Conservation (phyloP, 1,284 basidiomycete species). For the Puccinia novopanici region DNA sequence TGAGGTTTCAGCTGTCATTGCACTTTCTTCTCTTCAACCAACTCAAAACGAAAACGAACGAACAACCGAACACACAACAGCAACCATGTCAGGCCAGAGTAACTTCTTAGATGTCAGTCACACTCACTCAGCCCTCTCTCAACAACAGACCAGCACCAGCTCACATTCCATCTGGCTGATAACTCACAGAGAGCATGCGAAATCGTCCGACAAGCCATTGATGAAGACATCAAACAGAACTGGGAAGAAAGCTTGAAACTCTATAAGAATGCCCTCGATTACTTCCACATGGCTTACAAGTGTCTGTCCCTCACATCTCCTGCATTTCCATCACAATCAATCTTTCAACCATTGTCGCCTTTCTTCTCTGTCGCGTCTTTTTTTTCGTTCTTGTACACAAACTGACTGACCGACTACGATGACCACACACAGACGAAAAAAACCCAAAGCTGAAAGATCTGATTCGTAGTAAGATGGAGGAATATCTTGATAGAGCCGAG, state of each 20-base stretch:
- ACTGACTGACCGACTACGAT: not conserved
- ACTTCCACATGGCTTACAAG: slow-evolving; percentile 90
- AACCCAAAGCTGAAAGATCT: slow-evolving; percentile 88
- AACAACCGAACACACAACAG: not conserved
- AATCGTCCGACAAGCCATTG: slow-evolving; percentile 87
- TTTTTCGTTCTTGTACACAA: not conserved
- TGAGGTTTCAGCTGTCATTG: too few species aligned
- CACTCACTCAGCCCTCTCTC: not conserved
- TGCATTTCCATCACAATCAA: not conserved
- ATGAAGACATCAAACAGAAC: slow-evolving; percentile 90
- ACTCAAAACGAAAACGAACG: not conserved
- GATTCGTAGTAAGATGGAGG: slow-evolving; percentile 84
- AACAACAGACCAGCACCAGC: not conserved
- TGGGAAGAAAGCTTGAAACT: slow-evolving; percentile 62
- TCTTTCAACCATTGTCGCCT: not conserved
- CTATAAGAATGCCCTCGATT: slow-evolving; percentile 92
- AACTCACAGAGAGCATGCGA: slow-evolving; percentile 80
- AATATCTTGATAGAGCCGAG: slow-evolving; percentile 91
- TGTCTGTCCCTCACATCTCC: slow-evolving; percentile 62
- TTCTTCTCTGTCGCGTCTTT: not conserved
- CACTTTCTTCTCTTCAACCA: not conserved
- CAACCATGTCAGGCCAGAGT: slow-evolving; percentile 57
- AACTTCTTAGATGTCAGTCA: slow-evolving; percentile 64
- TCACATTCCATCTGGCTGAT: not conserved
- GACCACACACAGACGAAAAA: slow-evolving; percentile 74